Evolutionary conservation across 2,329 filamentous ascomycete species (phyloP).

Genomic region (Mollisia scopiformis): DNA sequence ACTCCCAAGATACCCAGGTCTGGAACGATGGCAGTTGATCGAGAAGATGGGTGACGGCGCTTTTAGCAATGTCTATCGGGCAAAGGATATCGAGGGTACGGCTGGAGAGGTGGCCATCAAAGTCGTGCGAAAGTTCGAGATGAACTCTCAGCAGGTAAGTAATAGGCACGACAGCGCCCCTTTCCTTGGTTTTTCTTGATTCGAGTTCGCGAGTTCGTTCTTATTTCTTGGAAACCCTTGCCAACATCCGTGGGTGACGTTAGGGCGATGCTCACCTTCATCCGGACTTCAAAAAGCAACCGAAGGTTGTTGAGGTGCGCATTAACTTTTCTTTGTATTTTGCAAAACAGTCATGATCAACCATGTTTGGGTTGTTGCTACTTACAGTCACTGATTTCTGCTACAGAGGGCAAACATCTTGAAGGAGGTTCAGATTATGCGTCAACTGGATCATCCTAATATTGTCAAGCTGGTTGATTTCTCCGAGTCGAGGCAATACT

Average conservation of each 20-base stretch:
- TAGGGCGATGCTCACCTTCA: slow-evolving; percentile 93
- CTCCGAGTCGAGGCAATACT: slow-evolving; percentile 90
- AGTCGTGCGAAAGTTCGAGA: slow-evolving; percentile 97
- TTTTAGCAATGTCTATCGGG: slow-evolving; percentile 98
- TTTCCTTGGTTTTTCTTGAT: slow-evolving; percentile 38
- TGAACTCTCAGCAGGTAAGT: slow-evolving; percentile 98
- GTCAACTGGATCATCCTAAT: slow-evolving; percentile 92
- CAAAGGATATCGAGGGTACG: slow-evolving; percentile 72
- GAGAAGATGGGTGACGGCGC: slow-evolving; percentile 99
- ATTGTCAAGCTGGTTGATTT: slow-evolving; percentile 94
- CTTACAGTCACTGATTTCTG: slow-evolving; percentile 16
- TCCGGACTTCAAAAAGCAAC: slow-evolving; percentile 93
- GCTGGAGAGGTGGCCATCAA: slow-evolving; percentile 92
- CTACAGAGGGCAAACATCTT: slow-evolving; percentile 90
- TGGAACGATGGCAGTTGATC: slow-evolving; percentile 82
- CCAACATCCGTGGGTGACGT: slow-evolving; percentile 58
- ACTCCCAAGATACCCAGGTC: slow-evolving; percentile 81
- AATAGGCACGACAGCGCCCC: slow-evolving; percentile 21
- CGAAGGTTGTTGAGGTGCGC: slow-evolving; percentile 96
- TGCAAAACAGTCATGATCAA: not conserved
- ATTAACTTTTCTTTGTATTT: slow-evolving; percentile 42
- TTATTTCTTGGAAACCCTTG: slow-evolving; percentile 42
- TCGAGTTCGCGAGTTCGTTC: not conserved
- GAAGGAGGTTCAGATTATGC: slow-evolving; percentile 99
- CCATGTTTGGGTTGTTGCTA: not conserved